Evolutionary conservation across 495 filamentous ascomycete species (phyloP).

Genomic region (Sordaria brevicollis): DNA sequence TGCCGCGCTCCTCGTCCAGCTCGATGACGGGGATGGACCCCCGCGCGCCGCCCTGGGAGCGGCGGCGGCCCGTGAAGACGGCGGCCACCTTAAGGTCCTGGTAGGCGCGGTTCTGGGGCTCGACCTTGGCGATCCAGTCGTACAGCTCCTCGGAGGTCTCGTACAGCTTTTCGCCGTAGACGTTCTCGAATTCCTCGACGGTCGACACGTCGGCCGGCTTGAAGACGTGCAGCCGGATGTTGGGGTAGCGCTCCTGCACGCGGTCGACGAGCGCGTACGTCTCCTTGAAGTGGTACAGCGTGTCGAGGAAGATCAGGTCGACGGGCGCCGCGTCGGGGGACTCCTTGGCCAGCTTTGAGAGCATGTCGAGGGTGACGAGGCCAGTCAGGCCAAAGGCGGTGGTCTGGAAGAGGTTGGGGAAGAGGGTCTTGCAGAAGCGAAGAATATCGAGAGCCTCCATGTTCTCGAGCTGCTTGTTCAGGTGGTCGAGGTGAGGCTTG

Average conservation of each 20-base stretch:
- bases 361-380: conserved; percentile 88
- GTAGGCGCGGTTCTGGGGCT: conserved; percentile 90
- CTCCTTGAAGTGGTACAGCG: conserved; percentile 89
- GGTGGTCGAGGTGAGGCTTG: conserved; percentile 73
- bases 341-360: conserved; percentile 71
- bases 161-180: conserved; percentile 78
- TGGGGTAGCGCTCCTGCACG: conserved; percentile 64
- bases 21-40: conserved; percentile 84
- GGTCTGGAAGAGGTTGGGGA: conserved; percentile 88
- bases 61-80: conserved; percentile 85
- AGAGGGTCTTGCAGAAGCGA: conserved; percentile 80
- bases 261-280: conserved; percentile 74
- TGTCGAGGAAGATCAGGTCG: conserved; percentile 95
- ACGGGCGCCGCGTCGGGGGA: conserved; percentile 49
- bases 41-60: conserved; percentile 88
- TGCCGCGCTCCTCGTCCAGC: conserved; percentile 71
- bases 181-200: conserved; percentile 63
- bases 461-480: conserved; percentile 78
- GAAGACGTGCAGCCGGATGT: conserved; percentile 74
- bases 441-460: conserved; percentile 74
- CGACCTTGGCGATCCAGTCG: conserved; percentile 95
- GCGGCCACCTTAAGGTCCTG: conserved; percentile 79
- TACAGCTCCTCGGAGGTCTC: conserved; percentile 79
- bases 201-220: conserved; percentile 66
- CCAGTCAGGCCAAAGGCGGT: conserved; percentile 96